Evolutionary conservation across 441 rosid genomes (phyloP), one percentile per base, ranked within the genome.

Genomic region (Brassica balearica): DNA sequence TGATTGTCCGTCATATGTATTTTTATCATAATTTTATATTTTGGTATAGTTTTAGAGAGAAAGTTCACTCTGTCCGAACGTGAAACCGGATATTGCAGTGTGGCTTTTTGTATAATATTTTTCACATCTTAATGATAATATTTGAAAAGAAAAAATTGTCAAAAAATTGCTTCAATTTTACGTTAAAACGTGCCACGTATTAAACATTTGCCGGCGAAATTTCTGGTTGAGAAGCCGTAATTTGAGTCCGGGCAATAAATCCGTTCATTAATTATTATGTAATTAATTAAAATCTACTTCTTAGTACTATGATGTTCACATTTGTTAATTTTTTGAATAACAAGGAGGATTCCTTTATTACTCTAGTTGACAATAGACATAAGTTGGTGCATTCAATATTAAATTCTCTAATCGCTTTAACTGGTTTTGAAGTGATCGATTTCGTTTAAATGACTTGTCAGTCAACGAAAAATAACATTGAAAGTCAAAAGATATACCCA

Each of bases 391-490:
- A 74, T 70, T 69, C 38, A 64, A 69, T 27, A 61, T 22, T 61
- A 69, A 29, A 43, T 69, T 64, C 23, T 64, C 55, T 70, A 43
- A 64, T 75, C 61, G 41, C 82, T 80, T 80, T 80, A 75, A 65
- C 59, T 80, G 73, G 60, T 75, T 75, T 70, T 2, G 80, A 75
- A 75, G 83, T 71, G 80, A 80, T 74, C 69, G 56, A 69, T 65
- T 75, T 80, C 65, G 76, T 59, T 70, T 80, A 59, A 71, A 75
- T 75, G 73, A 80, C 73, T 80, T 48, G n/a, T 46, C 59, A 65
- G 77, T 75, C 80, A 80, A 80, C 73, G 72, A 14, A 65, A 43
- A 69, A 62, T 65, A 64, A 46, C 32, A 20, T 48, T 65, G 8
- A 43, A 29, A 75, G 72, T 75, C 77, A 80, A 65, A 74, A 70